Evolutionary conservation across 768 basidiomycete species (phyloP), one percentile per base, ranked within the genome.

Genomic region (Leccinum broughii): DNA sequence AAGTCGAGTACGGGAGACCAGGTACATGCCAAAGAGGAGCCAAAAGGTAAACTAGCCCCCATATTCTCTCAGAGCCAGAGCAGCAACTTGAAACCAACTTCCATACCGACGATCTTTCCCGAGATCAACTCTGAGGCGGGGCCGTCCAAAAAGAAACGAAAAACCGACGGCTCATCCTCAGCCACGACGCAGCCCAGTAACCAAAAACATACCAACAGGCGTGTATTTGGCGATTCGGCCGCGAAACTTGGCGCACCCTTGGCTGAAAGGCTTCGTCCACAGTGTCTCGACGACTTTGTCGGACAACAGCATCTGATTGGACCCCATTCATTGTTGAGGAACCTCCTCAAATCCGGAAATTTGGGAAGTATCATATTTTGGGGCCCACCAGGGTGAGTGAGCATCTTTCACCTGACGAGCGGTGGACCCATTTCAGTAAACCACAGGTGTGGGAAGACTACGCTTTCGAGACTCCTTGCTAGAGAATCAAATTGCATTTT

Each of bases 181-280:
- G 34, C 30, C 15, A 13, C 35, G 44, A 57, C 55, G 26, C 68
- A 55, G 41, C 41, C 15, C 32, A 26, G 58, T 20, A 30, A 24
- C 1, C 55, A 59, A 41, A 77, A 73, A 58, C 68, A 64, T 24
- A 35, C 53, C 22, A 69, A 68, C 59, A 68, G 67, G 26, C 63
- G 62, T 6, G 59, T 72, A 17, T 54, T 56, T 9, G 51, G 51
- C 34, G 57, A 60, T 39, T 20, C 56, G 11, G 62, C 71, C 37
- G 39, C 75, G 2, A 65, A 76, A 34, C 60, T 68, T 20, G 78
- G 80, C 14, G 75, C 79, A 3, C 89, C 89, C 0, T 73, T 93
- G 1, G 89, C 93, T 1, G 92, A 93, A 68, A 80, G 81, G 20
- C 79, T 93, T 48, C 81, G 92, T 9, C 92, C 92, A 2, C 78